phyloP scores from a whole-genome alignment of 306 rosid genomes.

The Macrotyloma uniflorum region DNA sequence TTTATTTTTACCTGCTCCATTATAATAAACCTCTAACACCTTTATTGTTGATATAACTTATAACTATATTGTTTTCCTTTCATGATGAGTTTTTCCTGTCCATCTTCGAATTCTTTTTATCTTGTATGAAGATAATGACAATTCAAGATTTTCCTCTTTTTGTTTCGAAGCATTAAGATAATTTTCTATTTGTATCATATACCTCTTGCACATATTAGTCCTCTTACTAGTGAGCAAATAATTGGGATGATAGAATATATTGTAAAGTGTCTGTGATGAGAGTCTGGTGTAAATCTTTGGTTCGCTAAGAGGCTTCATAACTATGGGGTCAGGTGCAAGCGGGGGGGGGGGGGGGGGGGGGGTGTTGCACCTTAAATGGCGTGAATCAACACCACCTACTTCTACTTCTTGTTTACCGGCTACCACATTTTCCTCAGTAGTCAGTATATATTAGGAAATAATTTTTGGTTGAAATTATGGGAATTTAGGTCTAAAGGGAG shows the following conservation, averaged over 20 bases:
- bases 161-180: slow-evolving; percentile 2
- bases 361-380: no score
- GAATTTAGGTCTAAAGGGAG: no score
- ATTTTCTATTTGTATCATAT: background rate
- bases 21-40: background rate
- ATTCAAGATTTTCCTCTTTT: slow-evolving; percentile 1
- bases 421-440: no score
- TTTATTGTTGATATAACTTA: background rate
- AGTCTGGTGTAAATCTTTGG: background rate
- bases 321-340: background rate
- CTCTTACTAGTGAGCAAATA: slow-evolving; percentile 4
- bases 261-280: background rate
- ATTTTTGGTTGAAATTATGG: no score
- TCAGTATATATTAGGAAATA: no score
- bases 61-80: no score
- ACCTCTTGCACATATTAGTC: background rate
- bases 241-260: slow-evolving; percentile 7
- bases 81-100: background rate
- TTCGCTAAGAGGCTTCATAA: background rate
- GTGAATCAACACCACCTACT: no score
- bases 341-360: no score
- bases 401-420: no score
- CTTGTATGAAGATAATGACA: background rate
- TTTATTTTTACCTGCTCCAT: slow-evolving; percentile 21
- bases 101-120: slow-evolving; percentile 13